phyloP scores from a whole-genome alignment of 2,329 filamentous ascomycete species.

The Cadophora sp. region DNA sequence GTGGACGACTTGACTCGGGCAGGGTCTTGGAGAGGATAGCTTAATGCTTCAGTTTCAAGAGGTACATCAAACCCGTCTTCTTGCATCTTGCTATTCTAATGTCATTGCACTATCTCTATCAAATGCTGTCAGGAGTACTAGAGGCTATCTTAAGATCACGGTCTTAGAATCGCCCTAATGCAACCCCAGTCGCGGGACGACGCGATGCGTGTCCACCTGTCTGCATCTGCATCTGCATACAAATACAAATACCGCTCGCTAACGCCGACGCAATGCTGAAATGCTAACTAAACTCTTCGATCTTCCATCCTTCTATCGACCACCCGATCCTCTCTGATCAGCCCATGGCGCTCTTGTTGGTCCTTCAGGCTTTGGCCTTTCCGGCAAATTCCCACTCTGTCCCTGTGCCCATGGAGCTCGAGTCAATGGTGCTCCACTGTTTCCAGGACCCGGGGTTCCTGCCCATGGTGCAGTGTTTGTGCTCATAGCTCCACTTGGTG shows the following conservation, averaged over 20 bases:
- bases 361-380: slow-evolving; percentile 31
- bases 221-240: background rate
- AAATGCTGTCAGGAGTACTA: background rate
- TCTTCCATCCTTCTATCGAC: slow-evolving; percentile 2
- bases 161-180: background rate
- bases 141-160: background rate
- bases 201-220: slow-evolving; percentile 7
- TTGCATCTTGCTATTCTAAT: background rate
- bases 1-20: background rate
- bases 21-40: background rate
- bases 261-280: slow-evolving; percentile 18
- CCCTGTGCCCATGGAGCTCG: slow-evolving; percentile 33
- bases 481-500: slow-evolving; percentile 39
- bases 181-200: slow-evolving; percentile 9
- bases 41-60: background rate
- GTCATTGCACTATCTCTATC: too few relatives aligned
- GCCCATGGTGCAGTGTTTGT: slow-evolving; percentile 30
- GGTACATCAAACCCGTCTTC: slow-evolving; percentile 8
- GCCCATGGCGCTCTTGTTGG: slow-evolving; percentile 51
- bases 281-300: background rate
- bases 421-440: slow-evolving; percentile 39
- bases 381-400: slow-evolving; percentile 6
- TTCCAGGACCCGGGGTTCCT: slow-evolving; percentile 10
- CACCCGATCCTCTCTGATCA: slow-evolving; percentile 18
- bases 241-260: slow-evolving; percentile 4